Conservation (phyloP, 2,329 filamentous ascomycete genomes). For the Ilyonectria destructans region DNA sequence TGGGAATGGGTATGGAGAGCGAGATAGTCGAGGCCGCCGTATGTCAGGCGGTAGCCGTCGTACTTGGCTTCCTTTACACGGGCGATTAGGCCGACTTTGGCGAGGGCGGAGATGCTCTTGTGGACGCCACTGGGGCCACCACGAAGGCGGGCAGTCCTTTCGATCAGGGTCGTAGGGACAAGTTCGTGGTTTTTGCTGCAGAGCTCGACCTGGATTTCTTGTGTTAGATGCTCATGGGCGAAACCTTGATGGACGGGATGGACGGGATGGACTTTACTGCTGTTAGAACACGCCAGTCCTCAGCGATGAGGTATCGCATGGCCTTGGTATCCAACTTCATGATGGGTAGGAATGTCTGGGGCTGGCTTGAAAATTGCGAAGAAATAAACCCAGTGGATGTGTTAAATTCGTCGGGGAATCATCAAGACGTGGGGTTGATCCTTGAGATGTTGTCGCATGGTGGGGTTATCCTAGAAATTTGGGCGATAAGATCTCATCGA, state of each 20-base stretch:
- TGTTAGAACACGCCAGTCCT: constrained; percentile 96
- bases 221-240: constrained; percentile 50
- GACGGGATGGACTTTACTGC: constrained; percentile 87
- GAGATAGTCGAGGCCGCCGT: constrained; percentile 98
- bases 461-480: constrained; percentile 52
- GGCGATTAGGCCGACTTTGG: constrained; percentile 92
- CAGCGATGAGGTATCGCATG: constrained; percentile 90
- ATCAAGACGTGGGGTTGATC: constrained; percentile 44
- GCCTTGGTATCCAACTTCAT: constrained; percentile 98
- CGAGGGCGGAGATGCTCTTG: constrained; percentile 89
- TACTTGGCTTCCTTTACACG: constrained; percentile 97
- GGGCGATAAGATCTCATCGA: constrained; percentile 53
- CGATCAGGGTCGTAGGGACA: constrained; percentile 91
- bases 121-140: constrained; percentile 86
- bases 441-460: constrained; percentile 39
- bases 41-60: constrained; percentile 96
- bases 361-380: background rate
- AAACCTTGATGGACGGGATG: constrained; percentile 50
- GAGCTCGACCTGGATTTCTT: constrained; percentile 81
- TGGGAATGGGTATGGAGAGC: constrained; percentile 91
- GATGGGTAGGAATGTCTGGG: constrained; percentile 38
- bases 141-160: constrained; percentile 85
- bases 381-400: constrained; percentile 9
- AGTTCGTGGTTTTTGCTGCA: constrained; percentile 98
- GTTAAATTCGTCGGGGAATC: constrained; percentile 26